phyloP scores from a whole-genome alignment of 495 filamentous ascomycete genomes.

The Hypoxylon rickii region DNA sequence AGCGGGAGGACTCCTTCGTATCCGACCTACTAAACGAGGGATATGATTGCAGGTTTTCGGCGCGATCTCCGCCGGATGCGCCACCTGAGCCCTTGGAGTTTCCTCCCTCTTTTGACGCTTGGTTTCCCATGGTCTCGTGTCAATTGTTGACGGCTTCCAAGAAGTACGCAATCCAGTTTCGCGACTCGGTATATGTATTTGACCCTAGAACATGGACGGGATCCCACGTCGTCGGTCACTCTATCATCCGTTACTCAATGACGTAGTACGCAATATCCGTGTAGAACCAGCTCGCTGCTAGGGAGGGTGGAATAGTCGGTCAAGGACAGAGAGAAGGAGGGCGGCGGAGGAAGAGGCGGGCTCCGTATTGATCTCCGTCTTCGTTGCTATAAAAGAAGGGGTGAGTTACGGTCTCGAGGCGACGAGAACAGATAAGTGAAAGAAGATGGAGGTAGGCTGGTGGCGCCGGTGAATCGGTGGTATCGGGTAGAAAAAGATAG shows the following conservation, averaged over 20 bases:
- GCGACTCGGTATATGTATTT: conserved; percentile 11
- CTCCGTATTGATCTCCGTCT: conserved; percentile 50
- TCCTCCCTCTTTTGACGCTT: conserved; percentile 77
- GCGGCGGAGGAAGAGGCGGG: conserved; percentile 48
- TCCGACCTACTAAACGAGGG: conserved; percentile 93
- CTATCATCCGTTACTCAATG: conserved; percentile 39
- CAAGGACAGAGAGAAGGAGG: conserved; percentile 51
- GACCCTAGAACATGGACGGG: conserved; percentile 19
- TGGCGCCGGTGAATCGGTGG: conserved; percentile 21
- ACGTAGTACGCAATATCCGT: conserved; percentile 17
- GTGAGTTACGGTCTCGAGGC: conserved; percentile 11
- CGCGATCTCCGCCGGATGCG: conserved; percentile 42
- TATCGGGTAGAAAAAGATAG: conserved; percentile 17
- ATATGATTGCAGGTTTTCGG: conserved; percentile 67
- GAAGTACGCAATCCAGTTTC: conserved; percentile 3
- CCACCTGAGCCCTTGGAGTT: conserved; percentile 43
- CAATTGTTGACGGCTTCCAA: conserved; percentile 13
- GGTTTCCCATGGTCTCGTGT: conserved; percentile 77
- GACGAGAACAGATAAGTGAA: conserved; percentile 7
- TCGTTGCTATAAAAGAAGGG: conserved; percentile 28
- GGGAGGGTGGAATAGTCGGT: conserved; percentile 54
- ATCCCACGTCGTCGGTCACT: conserved; percentile 50
- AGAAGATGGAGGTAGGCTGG: conserved; percentile 15
- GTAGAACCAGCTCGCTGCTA: conserved; percentile 36
- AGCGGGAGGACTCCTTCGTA: conserved; percentile 91